Percentiles rank a stretch among this genome's conserved stretches.
phyloP scores from a whole-genome alignment of 139 green algal genomes.

The Closterium sp. region DNA sequence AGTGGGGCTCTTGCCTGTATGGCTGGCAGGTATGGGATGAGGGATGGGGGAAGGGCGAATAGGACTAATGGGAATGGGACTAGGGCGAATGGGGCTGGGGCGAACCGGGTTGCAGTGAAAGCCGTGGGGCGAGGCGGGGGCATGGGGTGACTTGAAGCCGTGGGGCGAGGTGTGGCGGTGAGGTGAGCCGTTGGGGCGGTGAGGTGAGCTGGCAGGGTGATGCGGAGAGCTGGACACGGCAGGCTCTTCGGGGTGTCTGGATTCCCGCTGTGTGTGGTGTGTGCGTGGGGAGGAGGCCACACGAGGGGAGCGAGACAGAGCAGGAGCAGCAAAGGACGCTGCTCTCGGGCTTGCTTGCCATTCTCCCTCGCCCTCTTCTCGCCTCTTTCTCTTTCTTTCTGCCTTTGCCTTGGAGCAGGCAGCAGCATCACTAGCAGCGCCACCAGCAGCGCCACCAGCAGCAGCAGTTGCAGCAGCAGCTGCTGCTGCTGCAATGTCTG shows the following conservation, averaged over 20 bases:
- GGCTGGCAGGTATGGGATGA: not conserved
- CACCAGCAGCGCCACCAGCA: too few relatives aligned
- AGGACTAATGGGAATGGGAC: not conserved
- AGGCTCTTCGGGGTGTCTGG: not conserved
- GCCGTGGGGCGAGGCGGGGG: too few relatives aligned
- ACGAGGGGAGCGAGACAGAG: not conserved
- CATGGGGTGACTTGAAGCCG: too few relatives aligned
- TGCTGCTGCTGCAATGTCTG: too few relatives aligned
- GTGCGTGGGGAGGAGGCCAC: not conserved
- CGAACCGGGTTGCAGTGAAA: too few relatives aligned
- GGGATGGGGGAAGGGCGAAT: not conserved
- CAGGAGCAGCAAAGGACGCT: not conserved
- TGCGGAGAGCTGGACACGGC: not conserved
- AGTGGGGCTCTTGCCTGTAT: not conserved
- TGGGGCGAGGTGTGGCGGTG: too few relatives aligned
- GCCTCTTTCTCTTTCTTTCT: not conserved
- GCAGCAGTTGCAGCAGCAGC: too few relatives aligned
- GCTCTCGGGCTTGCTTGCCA: not conserved
- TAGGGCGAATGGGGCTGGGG: not conserved
- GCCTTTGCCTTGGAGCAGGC: not conserved
- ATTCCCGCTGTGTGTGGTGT: not conserved
- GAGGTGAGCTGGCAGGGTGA: not conserved
- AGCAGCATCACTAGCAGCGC: not conserved
- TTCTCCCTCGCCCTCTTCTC: not conserved
- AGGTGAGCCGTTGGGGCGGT: not conserved